Percentiles rank a stretch among this genome's conserved stretches.
phyloP scores from a whole-genome alignment of 345 rosid species.

The Alliaria petiolata region DNA sequence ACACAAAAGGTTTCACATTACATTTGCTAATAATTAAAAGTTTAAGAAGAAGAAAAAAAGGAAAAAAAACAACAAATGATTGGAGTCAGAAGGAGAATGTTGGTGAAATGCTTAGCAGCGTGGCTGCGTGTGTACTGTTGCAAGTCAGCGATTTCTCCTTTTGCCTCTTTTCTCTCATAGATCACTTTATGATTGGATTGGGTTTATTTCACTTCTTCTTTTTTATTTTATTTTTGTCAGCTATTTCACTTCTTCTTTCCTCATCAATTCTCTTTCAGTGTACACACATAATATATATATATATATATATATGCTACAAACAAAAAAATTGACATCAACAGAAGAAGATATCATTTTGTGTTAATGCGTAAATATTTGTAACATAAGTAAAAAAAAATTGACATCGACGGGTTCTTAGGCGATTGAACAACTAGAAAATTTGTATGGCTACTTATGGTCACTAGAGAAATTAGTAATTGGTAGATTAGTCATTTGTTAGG shows the following conservation, averaged over 20 bases:
- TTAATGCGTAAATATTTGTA: too few species aligned
- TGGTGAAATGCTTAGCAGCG: conserved; percentile 28
- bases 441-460: too few species aligned
- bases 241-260: not conserved
- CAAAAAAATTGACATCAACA: not conserved
- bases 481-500: too few species aligned
- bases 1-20: not conserved
- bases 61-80: conserved; percentile 11
- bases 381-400: too few species aligned
- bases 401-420: too few species aligned
- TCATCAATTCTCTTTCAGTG: not conserved
- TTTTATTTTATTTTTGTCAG: too few species aligned
- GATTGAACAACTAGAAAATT: too few species aligned
- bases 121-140: conserved; percentile 14
- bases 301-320: not conserved
- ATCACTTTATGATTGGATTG: conserved; percentile 19
- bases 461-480: too few species aligned
- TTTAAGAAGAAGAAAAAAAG: not conserved
- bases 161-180: conserved; percentile 13
- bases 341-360: too few species aligned
- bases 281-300: not conserved
- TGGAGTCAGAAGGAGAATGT: conserved; percentile 30
- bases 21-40: not conserved
- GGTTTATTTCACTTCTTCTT: not conserved
- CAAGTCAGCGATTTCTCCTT: conserved; percentile 23